These are phyloP conservation scores for Arctium minus DNA, from an alignment of 129 eudicot species.

Conservation along the genomic window DNA sequence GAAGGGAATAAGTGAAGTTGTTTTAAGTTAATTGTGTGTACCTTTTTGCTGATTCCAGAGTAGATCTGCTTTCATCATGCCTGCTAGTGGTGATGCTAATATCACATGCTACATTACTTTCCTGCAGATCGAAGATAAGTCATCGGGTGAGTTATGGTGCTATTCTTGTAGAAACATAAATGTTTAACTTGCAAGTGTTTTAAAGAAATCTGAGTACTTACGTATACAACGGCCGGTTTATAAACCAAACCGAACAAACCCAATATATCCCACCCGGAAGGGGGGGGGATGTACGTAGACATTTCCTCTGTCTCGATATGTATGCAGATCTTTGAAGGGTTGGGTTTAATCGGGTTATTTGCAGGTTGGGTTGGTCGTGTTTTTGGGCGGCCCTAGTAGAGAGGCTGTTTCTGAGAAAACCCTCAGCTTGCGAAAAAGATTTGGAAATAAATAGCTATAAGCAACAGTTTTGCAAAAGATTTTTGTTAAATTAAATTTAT, in stretches of 20 bases:
- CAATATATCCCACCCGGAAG: background rate
- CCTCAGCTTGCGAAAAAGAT: too few species aligned
- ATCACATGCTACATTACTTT: constrained; percentile 18
- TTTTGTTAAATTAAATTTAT: background rate
- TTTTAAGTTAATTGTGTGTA: constrained; percentile 7
- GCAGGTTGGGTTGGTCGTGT: too few species aligned
- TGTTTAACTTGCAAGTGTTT: background rate
- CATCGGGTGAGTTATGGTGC: constrained; percentile 7
- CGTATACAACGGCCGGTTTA: background rate
- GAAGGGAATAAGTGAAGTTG: background rate
- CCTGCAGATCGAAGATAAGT: constrained; percentile 30
- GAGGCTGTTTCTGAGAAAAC: too few species aligned
- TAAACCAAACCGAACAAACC: background rate
- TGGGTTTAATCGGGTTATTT: too few species aligned
- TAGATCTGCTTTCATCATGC: constrained; percentile 25
- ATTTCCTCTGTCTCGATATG: background rate
- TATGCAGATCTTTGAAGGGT: background rate
- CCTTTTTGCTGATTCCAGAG: constrained; percentile 35
- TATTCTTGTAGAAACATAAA: background rate
- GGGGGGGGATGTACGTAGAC: background rate
- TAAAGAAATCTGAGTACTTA: too few species aligned
- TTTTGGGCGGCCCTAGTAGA: too few species aligned
- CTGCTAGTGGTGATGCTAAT: constrained; percentile 19
- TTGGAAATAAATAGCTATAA: too few species aligned
- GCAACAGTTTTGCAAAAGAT: too few species aligned